Conservation (phyloP, 2,329 filamentous ascomycete species). For the Colletotrichum karsti region DNA sequence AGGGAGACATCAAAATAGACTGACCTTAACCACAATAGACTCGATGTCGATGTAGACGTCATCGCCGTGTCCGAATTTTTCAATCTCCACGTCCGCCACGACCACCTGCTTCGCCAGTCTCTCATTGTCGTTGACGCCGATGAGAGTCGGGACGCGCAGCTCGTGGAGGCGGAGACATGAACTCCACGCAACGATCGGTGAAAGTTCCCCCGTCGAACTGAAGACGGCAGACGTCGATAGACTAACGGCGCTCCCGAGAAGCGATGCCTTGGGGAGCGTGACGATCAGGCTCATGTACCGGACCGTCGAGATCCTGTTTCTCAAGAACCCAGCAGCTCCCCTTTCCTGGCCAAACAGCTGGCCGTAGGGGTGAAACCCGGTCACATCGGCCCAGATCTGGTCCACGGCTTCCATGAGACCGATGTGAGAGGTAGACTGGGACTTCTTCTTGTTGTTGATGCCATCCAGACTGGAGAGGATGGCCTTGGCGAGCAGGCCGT, state of each 20-base stretch:
- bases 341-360: conserved; percentile 12
- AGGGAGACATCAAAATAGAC: too few species aligned
- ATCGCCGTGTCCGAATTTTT: conserved; percentile 50
- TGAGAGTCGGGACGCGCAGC: conserved; percentile 71
- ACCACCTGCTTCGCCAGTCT: conserved; percentile 72
- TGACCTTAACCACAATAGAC: conserved; percentile 67
- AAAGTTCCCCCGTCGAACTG: not conserved
- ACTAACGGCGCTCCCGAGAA: conserved; percentile 69
- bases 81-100: conserved; percentile 69
- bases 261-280: conserved; percentile 72
- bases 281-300: conserved; percentile 61
- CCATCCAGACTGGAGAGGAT: conserved; percentile 59
- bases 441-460: not conserved
- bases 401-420: conserved; percentile 39
- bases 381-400: conserved; percentile 42
- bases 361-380: conserved; percentile 33
- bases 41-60: conserved; percentile 68
- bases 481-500: conserved; percentile 74
- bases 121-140: conserved; percentile 80
- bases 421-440: not conserved
- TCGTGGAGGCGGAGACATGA: conserved; percentile 59
- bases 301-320: conserved; percentile 38
- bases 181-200: conserved; percentile 21
- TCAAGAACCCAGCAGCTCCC: conserved; percentile 37
- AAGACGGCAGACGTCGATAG: conserved; percentile 40